Evolutionary conservation across 2,329 filamentous ascomycete genomes (phyloP).

Genomic region (Byssochlamys sp.): DNA sequence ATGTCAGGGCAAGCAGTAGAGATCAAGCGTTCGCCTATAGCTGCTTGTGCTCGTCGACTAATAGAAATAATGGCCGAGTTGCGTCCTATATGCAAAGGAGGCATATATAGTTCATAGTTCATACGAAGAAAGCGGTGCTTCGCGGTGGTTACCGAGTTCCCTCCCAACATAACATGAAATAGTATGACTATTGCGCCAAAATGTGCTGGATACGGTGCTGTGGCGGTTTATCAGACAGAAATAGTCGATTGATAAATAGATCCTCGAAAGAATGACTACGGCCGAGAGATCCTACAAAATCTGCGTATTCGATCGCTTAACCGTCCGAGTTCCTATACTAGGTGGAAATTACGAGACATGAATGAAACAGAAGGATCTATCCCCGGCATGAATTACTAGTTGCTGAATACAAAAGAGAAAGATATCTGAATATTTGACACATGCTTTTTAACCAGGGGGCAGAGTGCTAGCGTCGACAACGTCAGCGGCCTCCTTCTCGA

Average conservation of each 20-base stretch:
- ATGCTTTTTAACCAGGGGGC: constrained; percentile 63
- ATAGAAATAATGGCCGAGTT: constrained; percentile 20
- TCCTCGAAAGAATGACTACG: background rate
- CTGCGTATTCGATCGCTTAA: background rate
- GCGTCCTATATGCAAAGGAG: background rate
- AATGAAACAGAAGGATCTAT: background rate
- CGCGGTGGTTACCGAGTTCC: background rate
- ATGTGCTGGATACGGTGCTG: too few species aligned
- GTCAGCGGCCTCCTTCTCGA: constrained; percentile 81
- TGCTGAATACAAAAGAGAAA: background rate
- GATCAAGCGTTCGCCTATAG: constrained; percentile 13
- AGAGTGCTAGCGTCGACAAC: constrained; percentile 89
- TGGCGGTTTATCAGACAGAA: too few species aligned
- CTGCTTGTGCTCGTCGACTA: constrained; percentile 19
- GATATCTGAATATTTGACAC: background rate
- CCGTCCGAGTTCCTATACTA: background rate
- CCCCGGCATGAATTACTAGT: background rate
- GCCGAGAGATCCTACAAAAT: background rate
- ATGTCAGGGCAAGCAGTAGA: constrained; percentile 20
- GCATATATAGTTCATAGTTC: background rate
- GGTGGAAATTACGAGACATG: background rate
- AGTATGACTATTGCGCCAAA: too few species aligned
- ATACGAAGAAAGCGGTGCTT: background rate
- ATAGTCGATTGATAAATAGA: too few species aligned
- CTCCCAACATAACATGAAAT: background rate